phyloP scores from a whole-genome alignment of 1,139 yeast genomes.

The Yamadazyma taylorii region DNA sequence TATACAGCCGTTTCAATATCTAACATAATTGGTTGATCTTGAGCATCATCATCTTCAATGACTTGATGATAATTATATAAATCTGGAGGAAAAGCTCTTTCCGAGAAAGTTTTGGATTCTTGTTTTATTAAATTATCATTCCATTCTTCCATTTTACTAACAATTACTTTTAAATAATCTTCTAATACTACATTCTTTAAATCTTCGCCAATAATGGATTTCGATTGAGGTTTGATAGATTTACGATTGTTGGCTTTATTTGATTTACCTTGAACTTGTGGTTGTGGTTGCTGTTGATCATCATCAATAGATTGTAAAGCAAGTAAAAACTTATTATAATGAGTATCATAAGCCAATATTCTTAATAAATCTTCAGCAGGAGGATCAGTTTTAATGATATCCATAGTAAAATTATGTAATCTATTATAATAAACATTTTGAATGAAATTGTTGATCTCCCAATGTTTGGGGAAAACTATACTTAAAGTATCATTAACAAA shows the following conservation, averaged over 20 bases:
- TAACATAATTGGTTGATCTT: constrained; percentile 59
- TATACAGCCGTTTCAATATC: constrained; percentile 72
- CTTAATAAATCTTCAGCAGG: constrained; percentile 63
- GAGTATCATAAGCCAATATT: constrained; percentile 74
- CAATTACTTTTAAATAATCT: constrained; percentile 71
- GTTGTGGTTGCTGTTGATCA: constrained; percentile 8
- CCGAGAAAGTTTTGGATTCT: constrained; percentile 61
- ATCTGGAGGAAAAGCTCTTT: constrained; percentile 73
- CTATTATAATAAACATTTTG: constrained; percentile 69
- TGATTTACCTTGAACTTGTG: not conserved
- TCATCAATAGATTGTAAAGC: constrained; percentile 25
- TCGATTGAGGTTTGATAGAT: constrained; percentile 42
- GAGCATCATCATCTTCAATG: constrained; percentile 42
- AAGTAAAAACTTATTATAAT: constrained; percentile 47
- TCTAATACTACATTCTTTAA: constrained; percentile 60
- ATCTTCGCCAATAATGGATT: constrained; percentile 68
- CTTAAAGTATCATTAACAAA: constrained; percentile 61
- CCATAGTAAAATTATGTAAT: constrained; percentile 61
- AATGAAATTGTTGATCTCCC: constrained; percentile 69
- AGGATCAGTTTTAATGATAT: constrained; percentile 69
- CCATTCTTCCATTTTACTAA: constrained; percentile 82
- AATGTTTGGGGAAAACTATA: constrained; percentile 62
- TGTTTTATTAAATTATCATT: constrained; percentile 61
- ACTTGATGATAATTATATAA: constrained; percentile 41
- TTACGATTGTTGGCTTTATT: constrained; percentile 23